phyloP scores from a whole-genome alignment of 2,329 filamentous ascomycete genomes.

The Cercospora sp. region DNA sequence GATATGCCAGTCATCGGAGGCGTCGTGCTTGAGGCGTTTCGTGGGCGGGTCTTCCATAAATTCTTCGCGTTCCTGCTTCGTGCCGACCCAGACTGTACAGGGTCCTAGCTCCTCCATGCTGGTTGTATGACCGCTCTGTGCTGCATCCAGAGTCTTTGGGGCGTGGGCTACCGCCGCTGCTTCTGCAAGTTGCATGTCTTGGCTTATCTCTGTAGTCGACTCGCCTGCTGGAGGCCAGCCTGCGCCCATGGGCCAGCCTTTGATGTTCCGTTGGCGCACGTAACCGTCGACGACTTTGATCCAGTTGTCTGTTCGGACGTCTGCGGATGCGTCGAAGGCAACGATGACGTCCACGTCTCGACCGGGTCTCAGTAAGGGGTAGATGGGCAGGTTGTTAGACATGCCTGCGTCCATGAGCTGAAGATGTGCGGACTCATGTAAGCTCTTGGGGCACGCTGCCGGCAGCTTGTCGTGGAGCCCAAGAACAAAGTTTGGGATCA shows the following conservation, averaged over 20 bases:
- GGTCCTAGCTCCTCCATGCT: slow-evolving; percentile 65
- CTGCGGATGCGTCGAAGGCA: slow-evolving; percentile 91
- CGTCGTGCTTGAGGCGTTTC: slow-evolving; percentile 16
- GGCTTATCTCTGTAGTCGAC: slow-evolving; percentile 59
- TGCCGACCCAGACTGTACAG: slow-evolving; percentile 95
- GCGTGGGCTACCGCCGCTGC: slow-evolving; percentile 23
- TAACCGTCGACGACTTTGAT: slow-evolving; percentile 92
- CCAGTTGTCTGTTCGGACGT: slow-evolving; percentile 95
- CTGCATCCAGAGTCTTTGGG: slow-evolving; percentile 18
- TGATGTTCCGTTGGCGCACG: slow-evolving; percentile 81
- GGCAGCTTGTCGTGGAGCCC: slow-evolving; percentile 77
- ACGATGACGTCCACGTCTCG: slow-evolving; percentile 86
- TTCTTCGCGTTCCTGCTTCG: slow-evolving; percentile 61
- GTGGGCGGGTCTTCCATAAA: slow-evolving; percentile 32
- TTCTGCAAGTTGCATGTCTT: slow-evolving; percentile 62
- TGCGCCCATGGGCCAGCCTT: slow-evolving; percentile 91
- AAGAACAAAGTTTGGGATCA: slow-evolving; percentile 84
- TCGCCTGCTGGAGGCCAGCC: slow-evolving; percentile 75
- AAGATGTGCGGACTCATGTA: slow-evolving; percentile 67
- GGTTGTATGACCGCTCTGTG: slow-evolving; percentile 26
- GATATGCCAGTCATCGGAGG: slow-evolving; percentile 63
- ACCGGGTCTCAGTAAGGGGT: slow-evolving; percentile 85
- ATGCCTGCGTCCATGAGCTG: slow-evolving; percentile 90
- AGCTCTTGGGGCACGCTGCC: slow-evolving; percentile 71
- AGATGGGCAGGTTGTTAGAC: slow-evolving; percentile 97